Base-by-base conservation (phyloP, 495 filamentous ascomycete genomes). In the Podospora conica region DNA sequence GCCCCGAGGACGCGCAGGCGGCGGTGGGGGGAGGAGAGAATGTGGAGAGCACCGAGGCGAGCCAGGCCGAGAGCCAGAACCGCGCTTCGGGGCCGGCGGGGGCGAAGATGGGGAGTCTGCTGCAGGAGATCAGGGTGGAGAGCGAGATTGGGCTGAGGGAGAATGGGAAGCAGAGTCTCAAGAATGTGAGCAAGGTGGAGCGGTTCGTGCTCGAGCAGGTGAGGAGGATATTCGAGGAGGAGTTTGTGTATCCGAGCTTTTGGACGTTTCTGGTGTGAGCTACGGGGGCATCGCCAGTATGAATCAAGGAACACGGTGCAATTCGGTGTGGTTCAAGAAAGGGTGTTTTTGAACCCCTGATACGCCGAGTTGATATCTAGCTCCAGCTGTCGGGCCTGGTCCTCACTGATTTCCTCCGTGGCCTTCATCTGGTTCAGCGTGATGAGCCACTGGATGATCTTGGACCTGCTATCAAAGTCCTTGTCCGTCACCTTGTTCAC, bases 391-490 rank as follows among this genome's bases (percentile, higher is more conserved):
- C 96, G 82, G 7, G 89, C 89, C 77, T 97, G 92, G 18, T 92
- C 89, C 71, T 97, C 90, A 65, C 81, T 88, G 70, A 99, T 77
- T 75, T 97, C 93, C 67, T 97, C 93, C 2, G 92, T 92, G 22
- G 92, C 93, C 68, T 91, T 89, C 95, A 98, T 97, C 76, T 96
- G 92, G 75, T 99, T 98, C 69, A 99, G 80, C 25, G 90, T 87
- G 71, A 99, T 99, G 70, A 99, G 82, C 96, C 96, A 99, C 73
- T 96, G 92, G 54, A 99, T 91, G 71, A 99, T 98, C 82, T 97
- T 97, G 54, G 90, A 92, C 71, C 94, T 87, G 69, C 89, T 91
- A 67, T 97, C 92, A 76, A 98, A 99, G 62, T 97, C 95, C 53
- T 85, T 82, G 70, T 93, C 91, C 15, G 94, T 96, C 66, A 98